Base-by-base conservation (phyloP, 352 stramenopile species). In the Globisporangium nagaii region DNA sequence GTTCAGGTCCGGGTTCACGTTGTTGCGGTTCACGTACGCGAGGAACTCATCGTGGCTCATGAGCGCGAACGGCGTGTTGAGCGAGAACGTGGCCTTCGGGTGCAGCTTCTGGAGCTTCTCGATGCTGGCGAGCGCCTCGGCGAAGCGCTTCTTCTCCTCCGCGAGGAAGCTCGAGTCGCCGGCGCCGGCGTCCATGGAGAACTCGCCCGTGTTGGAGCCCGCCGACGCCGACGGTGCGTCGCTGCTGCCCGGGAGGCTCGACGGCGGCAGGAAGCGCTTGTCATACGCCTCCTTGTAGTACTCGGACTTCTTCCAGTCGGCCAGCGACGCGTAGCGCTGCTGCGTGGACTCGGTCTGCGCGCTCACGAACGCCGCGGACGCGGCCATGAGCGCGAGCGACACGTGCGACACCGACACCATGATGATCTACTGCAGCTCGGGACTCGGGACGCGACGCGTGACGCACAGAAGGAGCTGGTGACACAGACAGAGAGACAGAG, bases 21-120 rank as follows among this genome's bases (percentile, higher is more conserved):
- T 60, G 60, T 71, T 75, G 43, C 68, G 72, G 46, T 63, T 79
- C 17, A 83, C 75, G 42, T 84, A 84, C 19, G 62, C 62, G 15
- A 66, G 47, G 62, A 90, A 90, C 48, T 90, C 79, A 4, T 70
- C 65, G 31, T 71, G 42, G 1, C 72, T 86, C 65, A 90, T 49
- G 32, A 88, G 63, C 45, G 67, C 71, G 37, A 88, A 88, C 27
- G 73, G 73, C 27, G 78, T 72, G 48, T 85, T 66, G 31, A 81
- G 60, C 13, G 72, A 82, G 59, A 88, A 90, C 34, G 53, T 70
- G 19, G 76, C 76, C 34, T 74, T 46, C 11, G 75, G 78, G 24
- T 88, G 71, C 30, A 68, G 53, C 51, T 73, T 59, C 60, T 83
- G 62, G 12, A 84, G 69, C 53, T 69, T 52, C 1, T 59, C 55